A percentile compares a stretch with the other conserved stretches of the same genome.
Evolutionary conservation across 1,284 basidiomycete species (phyloP).

Genomic region (Boletus semigastroideus): DNA sequence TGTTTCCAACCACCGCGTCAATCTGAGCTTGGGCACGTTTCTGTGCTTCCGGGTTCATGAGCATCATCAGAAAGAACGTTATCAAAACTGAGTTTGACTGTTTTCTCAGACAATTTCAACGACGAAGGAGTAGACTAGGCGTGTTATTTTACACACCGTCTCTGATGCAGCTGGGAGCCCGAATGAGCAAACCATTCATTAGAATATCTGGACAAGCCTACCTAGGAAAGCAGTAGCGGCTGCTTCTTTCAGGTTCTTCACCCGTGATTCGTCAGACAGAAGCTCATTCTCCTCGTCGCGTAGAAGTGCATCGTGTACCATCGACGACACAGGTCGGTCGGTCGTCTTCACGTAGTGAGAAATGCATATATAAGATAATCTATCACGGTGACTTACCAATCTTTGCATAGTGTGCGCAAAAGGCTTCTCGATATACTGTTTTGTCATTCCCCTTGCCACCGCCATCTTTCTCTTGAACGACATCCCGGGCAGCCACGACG

Average conservation of each 20-base stretch:
- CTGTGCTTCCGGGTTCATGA: background rate
- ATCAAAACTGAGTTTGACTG: background rate
- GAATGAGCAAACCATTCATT: background rate
- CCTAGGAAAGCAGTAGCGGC: background rate
- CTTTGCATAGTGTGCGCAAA: conserved; percentile 6
- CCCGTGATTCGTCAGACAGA: background rate
- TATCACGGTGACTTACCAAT: background rate
- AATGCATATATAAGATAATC: background rate
- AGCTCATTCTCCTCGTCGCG: background rate
- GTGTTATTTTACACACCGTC: background rate
- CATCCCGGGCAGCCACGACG: conserved; percentile 18
- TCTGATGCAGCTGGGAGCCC: background rate
- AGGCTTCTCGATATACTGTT: conserved; percentile 4
- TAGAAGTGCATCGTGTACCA: conserved; percentile 1
- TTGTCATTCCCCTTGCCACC: background rate
- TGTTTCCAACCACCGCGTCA: background rate
- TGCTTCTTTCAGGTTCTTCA: background rate
- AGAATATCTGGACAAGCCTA: background rate
- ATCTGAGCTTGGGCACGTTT: background rate
- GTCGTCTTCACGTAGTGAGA: background rate
- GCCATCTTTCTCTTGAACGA: conserved; percentile 6
- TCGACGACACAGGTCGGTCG: background rate
- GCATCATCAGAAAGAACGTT: background rate
- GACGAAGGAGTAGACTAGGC: background rate
- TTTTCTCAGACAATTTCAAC: background rate